Base-by-base conservation (phyloP, 139 green algal species). In the Klebsormidium nitens region DNA sequence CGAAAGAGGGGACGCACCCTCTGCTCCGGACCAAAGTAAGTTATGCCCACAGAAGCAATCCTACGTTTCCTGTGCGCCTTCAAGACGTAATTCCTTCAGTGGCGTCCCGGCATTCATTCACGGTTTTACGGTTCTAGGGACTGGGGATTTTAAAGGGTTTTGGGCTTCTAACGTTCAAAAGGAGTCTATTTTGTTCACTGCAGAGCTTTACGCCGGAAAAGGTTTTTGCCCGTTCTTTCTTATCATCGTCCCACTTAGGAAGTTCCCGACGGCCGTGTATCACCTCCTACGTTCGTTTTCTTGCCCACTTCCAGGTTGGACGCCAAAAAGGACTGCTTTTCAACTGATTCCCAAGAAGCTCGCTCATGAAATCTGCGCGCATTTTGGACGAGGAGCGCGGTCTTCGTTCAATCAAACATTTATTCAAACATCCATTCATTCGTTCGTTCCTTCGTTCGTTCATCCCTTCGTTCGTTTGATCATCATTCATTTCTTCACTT, bases 1-100 rank as follows among this genome's bases (percentile, higher is more conserved):
- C 66, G 0, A 29, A 37, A 4, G 72, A 70, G 19, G 65, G 64
- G 6, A 6, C 77, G 31, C 66, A 77, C 49, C 72, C 71, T 6
- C 2, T 72, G 17, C 36, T 77, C 23, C 31, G 70, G 26, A 35
- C 29, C 2, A 19, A n/a, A n/a, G n/a, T n/a, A n/a, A n/a, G n/a
- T n/a, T n/a, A n/a, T n/a, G n/a, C n/a, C n/a, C n/a, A n/a, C n/a
- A n/a, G n/a, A n/a, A n/a, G n/a, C n/a, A n/a, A n/a, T n/a, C n/a
- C n/a, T n/a, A n/a, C n/a, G 52, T 61, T 61, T 19, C 52, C 6
- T n/a, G 52, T 36, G 52, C 44, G 44, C 19, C 17, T 52, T 19
- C 17, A 19, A 28, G 44, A 52, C 19, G 44, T 17, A 17, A 52
- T 19, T 52, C 17, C 44, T 52, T 17, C 44, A 19, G 17, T 52